phyloP scores from a whole-genome alignment of 352 stramenopile species.

The Thalassiosira livingstoniorum region DNA sequence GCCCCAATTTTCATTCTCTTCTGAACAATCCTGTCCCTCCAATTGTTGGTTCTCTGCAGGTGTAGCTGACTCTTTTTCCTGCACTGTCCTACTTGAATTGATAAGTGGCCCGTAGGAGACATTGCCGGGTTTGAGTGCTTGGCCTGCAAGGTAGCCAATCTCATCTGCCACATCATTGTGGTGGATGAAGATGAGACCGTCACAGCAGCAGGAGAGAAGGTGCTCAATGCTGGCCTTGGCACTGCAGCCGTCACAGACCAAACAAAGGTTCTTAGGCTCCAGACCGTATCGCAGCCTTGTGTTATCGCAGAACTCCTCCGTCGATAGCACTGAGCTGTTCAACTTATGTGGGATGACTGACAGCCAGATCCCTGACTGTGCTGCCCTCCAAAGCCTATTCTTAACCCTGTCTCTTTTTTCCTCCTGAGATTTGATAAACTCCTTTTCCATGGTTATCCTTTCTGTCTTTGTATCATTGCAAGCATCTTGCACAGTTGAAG shows the following conservation, averaged over 20 bases:
- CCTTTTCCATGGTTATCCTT: not conserved
- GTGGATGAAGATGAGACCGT: slow-evolving; percentile 42
- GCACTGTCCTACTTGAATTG: too few relatives aligned
- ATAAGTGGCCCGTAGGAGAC: slow-evolving; percentile 36
- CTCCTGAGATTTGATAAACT: not conserved
- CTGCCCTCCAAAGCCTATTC: too few relatives aligned
- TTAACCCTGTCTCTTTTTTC: not conserved
- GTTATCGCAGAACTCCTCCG: slow-evolving; percentile 50
- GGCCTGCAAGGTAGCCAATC: slow-evolving; percentile 22
- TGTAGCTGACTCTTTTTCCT: too few relatives aligned
- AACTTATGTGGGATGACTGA: slow-evolving; percentile 5
- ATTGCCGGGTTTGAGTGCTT: not conserved
- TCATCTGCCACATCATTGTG: slow-evolving; percentile 53
- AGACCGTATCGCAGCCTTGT: slow-evolving; percentile 40
- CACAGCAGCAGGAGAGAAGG: slow-evolving; percentile 43
- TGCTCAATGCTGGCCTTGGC: slow-evolving; percentile 53
- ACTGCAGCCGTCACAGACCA: slow-evolving; percentile 50
- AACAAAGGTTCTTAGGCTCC: slow-evolving; percentile 17
- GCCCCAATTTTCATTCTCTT: too few relatives aligned
- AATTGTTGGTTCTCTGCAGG: too few relatives aligned
- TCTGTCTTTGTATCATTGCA: not conserved
- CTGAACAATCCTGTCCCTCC: too few relatives aligned
- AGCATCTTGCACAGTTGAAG: not conserved
- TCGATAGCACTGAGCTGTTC: slow-evolving; percentile 42
- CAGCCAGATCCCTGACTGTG: slow-evolving; percentile 18